These are phyloP conservation scores for Aspergillus nidulans DNA, from an alignment of 495 filamentous ascomycete species.

Conservation along the genomic window DNA sequence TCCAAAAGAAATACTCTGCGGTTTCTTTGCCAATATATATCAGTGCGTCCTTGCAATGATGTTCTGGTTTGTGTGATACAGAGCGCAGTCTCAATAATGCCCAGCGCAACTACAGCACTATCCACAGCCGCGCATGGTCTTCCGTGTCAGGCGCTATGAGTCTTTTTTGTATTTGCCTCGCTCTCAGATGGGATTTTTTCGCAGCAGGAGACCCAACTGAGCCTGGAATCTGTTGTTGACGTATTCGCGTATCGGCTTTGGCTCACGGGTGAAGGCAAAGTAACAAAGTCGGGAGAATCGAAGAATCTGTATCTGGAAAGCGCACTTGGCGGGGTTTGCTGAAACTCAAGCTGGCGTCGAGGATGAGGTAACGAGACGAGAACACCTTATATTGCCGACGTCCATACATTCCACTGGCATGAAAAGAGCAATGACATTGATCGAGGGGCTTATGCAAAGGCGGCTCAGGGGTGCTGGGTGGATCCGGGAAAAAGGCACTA, in stretches of 20 bases:
- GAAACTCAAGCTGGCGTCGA: not conserved
- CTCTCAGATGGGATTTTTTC: not conserved
- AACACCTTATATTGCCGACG: not conserved
- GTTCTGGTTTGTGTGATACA: not conserved
- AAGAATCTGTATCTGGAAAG: not conserved
- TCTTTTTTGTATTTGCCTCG: not conserved
- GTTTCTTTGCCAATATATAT: not conserved
- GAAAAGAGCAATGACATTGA: not conserved
- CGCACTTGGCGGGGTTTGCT: not conserved
- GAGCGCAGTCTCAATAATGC: not conserved
- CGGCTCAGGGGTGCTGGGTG: slow-evolving; percentile 3
- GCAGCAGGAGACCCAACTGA: not conserved
- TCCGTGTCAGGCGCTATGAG: not conserved
- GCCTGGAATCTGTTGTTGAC: not conserved
- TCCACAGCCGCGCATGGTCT: slow-evolving; percentile 2
- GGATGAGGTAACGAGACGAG: not conserved
- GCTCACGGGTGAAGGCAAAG: not conserved
- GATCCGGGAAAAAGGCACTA: not conserved
- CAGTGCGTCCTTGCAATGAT: not conserved
- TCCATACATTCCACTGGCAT: not conserved
- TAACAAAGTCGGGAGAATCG: not conserved
- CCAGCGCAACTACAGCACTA: not conserved
- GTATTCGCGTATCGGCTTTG: not conserved
- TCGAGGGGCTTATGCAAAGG: slow-evolving; percentile 1
- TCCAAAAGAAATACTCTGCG: not conserved